These are phyloP conservation scores for Melaleuca alternifolia DNA, from an alignment of 345 rosid genomes.

Conservation along the genomic window DNA sequence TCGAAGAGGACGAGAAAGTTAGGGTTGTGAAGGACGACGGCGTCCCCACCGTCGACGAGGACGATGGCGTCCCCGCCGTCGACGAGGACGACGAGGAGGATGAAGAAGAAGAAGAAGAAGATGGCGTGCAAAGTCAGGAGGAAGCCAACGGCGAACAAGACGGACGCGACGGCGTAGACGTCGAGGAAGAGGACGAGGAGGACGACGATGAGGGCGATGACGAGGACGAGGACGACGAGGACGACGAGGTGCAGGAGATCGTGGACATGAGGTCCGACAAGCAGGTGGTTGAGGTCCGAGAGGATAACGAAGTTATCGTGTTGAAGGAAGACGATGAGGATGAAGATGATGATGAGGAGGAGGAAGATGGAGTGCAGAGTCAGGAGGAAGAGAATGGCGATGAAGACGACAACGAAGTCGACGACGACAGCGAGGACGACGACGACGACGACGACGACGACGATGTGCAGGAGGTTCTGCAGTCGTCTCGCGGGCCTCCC, in stretches of 20 bases:
- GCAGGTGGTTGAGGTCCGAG: slow-evolving; percentile 36
- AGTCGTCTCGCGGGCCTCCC: not conserved
- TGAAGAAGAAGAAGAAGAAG: slow-evolving; percentile 16
- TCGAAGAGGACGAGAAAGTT: not conserved
- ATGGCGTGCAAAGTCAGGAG: slow-evolving; percentile 15
- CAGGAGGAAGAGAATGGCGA: slow-evolving; percentile 37
- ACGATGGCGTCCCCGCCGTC: not conserved
- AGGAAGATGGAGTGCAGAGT: slow-evolving; percentile 33
- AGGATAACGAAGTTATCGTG: slow-evolving; percentile 14
- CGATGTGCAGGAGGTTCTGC: slow-evolving; percentile 13
- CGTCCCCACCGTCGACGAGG: slow-evolving; percentile 18
- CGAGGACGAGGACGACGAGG: slow-evolving; percentile 36
- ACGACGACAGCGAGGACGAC: slow-evolving; percentile 4
- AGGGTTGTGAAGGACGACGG: slow-evolving; percentile 22
- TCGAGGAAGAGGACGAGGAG: slow-evolving; percentile 29
- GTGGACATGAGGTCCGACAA: slow-evolving; percentile 37
- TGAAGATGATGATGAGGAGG: slow-evolving; percentile 8
- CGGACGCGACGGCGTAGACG: slow-evolving; percentile 12
- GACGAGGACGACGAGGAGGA: slow-evolving; percentile 24
- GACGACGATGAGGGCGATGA: slow-evolving; percentile 35
- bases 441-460: slow-evolving; percentile 17
- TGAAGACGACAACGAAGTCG: slow-evolving; percentile 41
- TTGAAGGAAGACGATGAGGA: not conserved
- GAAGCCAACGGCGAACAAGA: slow-evolving; percentile 23
- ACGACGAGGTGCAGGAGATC: slow-evolving; percentile 48